Evolutionary conservation across 495 filamentous ascomycete genomes (phyloP).

Genomic region (Podospora fimiseda): DNA sequence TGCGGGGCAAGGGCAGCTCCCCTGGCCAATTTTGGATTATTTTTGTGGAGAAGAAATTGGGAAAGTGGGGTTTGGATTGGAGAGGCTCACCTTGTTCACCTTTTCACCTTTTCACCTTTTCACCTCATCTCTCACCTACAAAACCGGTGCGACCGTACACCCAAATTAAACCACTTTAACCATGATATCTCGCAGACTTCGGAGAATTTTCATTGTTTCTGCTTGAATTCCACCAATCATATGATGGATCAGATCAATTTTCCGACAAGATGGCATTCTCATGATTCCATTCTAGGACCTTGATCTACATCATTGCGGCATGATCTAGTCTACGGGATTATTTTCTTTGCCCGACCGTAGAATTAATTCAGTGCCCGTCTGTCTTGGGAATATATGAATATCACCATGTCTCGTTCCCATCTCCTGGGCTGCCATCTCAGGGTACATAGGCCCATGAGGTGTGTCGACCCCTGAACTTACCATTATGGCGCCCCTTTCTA

Average conservation of each 20-base stretch:
- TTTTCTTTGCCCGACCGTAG: neutral
- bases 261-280: too few relatives aligned
- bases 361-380: neutral
- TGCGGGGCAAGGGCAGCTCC: slow-evolving; percentile 20
- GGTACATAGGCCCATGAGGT: neutral
- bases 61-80: neutral
- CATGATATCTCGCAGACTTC: neutral
- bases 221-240: neutral
- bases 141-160: neutral
- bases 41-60: slow-evolving; percentile 15
- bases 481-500: slow-evolving; percentile 13
- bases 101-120: neutral
- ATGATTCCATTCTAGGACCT: too few relatives aligned
- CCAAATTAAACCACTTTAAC: neutral
- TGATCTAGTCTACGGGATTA: too few relatives aligned
- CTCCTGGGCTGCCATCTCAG: neutral
- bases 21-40: slow-evolving; percentile 11
- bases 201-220: neutral
- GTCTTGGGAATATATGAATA: too few relatives aligned
- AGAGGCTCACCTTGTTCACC: neutral
- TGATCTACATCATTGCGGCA: too few relatives aligned
- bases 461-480: neutral
- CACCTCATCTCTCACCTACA: neutral
- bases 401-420: too few relatives aligned
- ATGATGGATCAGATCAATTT: neutral